These are phyloP conservation scores for Isabelozyma rhagii DNA, from an alignment of 805 yeast species.

Conservation along the genomic window DNA sequence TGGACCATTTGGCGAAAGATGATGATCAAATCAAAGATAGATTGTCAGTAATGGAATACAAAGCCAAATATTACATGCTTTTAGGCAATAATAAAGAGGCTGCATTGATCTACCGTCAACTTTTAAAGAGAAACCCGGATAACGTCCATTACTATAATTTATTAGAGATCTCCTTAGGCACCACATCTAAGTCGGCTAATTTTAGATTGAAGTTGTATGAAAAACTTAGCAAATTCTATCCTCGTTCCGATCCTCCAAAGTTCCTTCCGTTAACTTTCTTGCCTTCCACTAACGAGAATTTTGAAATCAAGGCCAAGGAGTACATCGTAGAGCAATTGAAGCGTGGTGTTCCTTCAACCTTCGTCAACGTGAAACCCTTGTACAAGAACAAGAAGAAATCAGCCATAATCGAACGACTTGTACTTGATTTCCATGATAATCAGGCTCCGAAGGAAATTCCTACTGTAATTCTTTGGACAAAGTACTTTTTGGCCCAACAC, in stretches of 20 bases:
- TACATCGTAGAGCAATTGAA: slow-evolving; percentile 63
- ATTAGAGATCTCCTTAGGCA: slow-evolving; percentile 64
- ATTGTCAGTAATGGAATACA: slow-evolving; percentile 58
- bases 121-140: slow-evolving; percentile 86
- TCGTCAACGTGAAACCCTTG: slow-evolving; percentile 79
- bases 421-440: slow-evolving; percentile 41
- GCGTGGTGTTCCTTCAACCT: slow-evolving; percentile 88
- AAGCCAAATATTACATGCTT: slow-evolving; percentile 60
- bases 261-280: slow-evolving; percentile 76
- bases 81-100: slow-evolving; percentile 63
- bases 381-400: slow-evolving; percentile 45
- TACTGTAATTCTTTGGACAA: slow-evolving; percentile 61
- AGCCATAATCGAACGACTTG: slow-evolving; percentile 52
- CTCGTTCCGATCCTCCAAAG: slow-evolving; percentile 77
- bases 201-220: slow-evolving; percentile 59
- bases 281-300: slow-evolving; percentile 47
- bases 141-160: slow-evolving; percentile 59
- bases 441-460: slow-evolving; percentile 37
- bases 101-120: slow-evolving; percentile 58
- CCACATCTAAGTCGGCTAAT: slow-evolving; percentile 41
- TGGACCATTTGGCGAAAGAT: slow-evolving; percentile 54
- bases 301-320: slow-evolving; percentile 42
- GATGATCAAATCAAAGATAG: slow-evolving; percentile 53
- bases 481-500: slow-evolving; percentile 78
- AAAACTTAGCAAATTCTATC: slow-evolving; percentile 67